Evolutionary conservation across 208 protist genomes (phyloP), one percentile per base, ranked within the genome.

Genomic region (Herpetomonas tarakana): DNA sequence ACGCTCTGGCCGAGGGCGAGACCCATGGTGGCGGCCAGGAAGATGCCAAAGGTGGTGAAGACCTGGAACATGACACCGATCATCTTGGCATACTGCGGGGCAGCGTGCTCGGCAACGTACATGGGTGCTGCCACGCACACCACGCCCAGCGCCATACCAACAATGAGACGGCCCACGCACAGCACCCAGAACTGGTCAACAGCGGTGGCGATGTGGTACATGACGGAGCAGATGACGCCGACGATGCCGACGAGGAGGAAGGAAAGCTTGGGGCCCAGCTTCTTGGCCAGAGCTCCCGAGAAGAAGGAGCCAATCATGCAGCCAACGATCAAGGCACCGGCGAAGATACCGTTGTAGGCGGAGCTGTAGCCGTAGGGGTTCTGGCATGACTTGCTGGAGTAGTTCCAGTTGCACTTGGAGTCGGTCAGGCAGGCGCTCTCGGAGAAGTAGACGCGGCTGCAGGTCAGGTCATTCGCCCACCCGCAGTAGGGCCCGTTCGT

Each of bases 321-420:
- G 24, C 79, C 83, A n/a, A 91, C 62, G 47, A 86, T 85, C 78
- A 91, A 77, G 1, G 76, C 60, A 18, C 70, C 68, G 19, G 78
- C 74, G 38, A 91, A 84, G 28, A 85, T 53, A 25, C 82, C 82
- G 30, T 54, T 81, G 45, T 78, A 24, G 28, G 66, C 58, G 31
- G 75, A 62, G 4, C 44, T 75, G 70, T 82, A 88, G 18, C 76
- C 82, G 1, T 66, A 51, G 2, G 47, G 56, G 64, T 85, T 74
- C 19, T 52, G 52, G 54, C 77, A 85, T 28, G 50, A 59, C 21
- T 44, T 44, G 0, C 35, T 14, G n/a, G 45, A 53, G 65, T 76
- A 77, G 49, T 51, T 76, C 74, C 71, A 81, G 46, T 58, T 60
- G 54, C 71, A 86, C 16, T 56, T 25, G 9, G 30, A 29, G 45